A percentile compares a stretch with the other conserved stretches of the same genome.
Conservation (phyloP, 306 rosid genomes). For the Glycine latifolia region DNA sequence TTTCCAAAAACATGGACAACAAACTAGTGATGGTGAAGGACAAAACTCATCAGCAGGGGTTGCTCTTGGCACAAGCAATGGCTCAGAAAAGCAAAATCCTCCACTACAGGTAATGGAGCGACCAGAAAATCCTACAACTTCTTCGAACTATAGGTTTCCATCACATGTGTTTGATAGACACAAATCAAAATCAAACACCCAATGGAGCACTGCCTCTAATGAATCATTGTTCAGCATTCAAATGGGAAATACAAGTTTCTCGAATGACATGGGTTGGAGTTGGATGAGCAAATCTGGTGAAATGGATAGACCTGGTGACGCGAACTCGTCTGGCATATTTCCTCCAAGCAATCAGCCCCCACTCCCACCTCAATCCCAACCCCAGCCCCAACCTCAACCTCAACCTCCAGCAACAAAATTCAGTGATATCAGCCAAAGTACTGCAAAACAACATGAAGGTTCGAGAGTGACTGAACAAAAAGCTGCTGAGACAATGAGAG, state of each 20-base stretch:
- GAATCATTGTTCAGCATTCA: slow-evolving; percentile 90
- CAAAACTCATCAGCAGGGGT: background rate
- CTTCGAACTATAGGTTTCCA: slow-evolving; percentile 59
- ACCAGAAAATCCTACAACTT: slow-evolving; percentile 41
- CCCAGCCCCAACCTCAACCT: background rate
- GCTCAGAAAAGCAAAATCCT: slow-evolving; percentile 61
- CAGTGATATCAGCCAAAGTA: slow-evolving; percentile 36
- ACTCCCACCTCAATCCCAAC: background rate
- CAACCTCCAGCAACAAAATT: slow-evolving; percentile 33
- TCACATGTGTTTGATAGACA: slow-evolving; percentile 62
- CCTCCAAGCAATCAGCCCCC: slow-evolving; percentile 25
- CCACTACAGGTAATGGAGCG: slow-evolving; percentile 76
- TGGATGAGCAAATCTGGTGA: slow-evolving; percentile 38
- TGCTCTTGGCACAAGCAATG: slow-evolving; percentile 20
- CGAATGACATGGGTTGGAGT: slow-evolving; percentile 54
- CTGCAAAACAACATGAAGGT: slow-evolving; percentile 29
- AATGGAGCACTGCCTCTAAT: slow-evolving; percentile 82
- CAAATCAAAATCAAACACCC: slow-evolving; percentile 55
- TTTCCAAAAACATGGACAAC: slow-evolving; percentile 42
- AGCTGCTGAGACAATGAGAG: slow-evolving; percentile 79
- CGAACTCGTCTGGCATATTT: background rate
- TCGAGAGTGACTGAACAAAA: slow-evolving; percentile 54
- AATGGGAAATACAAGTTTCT: slow-evolving; percentile 81
- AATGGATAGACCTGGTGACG: slow-evolving; percentile 25
- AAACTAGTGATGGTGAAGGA: slow-evolving; percentile 16